A percentile compares a stretch with the other conserved stretches of the same genome.
These are phyloP conservation scores for Backusella mclennaniae DNA, from an alignment of 192 early-diverging fungal species.

Conservation along the genomic window DNA sequence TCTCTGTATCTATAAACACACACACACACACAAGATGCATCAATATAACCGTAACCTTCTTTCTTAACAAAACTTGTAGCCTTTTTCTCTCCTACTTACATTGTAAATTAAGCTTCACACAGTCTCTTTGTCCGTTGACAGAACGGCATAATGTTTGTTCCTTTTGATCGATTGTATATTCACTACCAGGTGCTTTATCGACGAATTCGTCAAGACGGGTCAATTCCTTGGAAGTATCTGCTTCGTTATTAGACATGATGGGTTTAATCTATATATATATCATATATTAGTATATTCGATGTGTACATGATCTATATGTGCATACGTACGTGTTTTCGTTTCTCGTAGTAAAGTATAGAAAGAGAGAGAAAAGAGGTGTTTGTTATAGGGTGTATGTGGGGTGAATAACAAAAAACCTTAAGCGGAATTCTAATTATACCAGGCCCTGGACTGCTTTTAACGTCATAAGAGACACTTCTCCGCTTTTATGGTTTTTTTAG, in stretches of 20 bases:
- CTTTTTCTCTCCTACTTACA: slow-evolving; percentile 24
- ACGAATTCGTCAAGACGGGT: slow-evolving; percentile 36
- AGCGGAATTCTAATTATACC: neutral
- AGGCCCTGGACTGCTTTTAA: slow-evolving; percentile 1
- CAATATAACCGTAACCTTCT: neutral
- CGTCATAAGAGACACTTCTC: neutral
- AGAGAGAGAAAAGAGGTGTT: neutral
- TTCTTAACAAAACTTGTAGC: neutral
- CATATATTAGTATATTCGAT: neutral
- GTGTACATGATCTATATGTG: neutral
- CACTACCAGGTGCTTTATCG: slow-evolving; percentile 23
- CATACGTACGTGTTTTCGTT: neutral
- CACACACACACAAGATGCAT: neutral
- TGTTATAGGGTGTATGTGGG: neutral
- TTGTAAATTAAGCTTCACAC: slow-evolving; percentile 40
- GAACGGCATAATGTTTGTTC: slow-evolving; percentile 32
- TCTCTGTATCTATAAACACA: slow-evolving; percentile 29
- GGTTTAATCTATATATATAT: neutral
- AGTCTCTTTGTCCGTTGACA: slow-evolving; percentile 26
- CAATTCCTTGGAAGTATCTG: slow-evolving; percentile 11
- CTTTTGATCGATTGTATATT: slow-evolving; percentile 44
- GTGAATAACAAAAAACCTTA: neutral
- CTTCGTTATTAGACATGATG: slow-evolving; percentile 1
- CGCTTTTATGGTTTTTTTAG: neutral
- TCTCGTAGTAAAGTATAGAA: neutral